A percentile compares a stretch with the other conserved stretches of the same genome.
Conservation (phyloP, 2,329 filamentous ascomycete genomes). For the Ceratocystis colombiana region DNA sequence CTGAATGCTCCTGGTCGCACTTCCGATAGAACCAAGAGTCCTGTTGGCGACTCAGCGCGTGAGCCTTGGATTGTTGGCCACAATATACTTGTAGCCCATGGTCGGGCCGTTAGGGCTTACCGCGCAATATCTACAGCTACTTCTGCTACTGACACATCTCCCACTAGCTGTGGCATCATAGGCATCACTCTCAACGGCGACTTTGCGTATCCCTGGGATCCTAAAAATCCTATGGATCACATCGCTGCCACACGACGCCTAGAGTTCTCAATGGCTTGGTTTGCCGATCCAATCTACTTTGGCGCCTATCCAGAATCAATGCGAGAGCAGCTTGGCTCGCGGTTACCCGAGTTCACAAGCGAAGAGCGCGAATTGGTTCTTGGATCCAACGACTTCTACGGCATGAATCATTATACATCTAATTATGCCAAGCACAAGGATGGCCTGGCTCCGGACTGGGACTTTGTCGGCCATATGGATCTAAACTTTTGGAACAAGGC, state of each 20-base stretch:
- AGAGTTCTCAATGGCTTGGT: conserved; percentile 82
- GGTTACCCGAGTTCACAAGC: conserved; percentile 62
- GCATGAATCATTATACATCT: conserved; percentile 88
- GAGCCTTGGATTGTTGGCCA: conserved; percentile 80
- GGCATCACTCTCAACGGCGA: conserved; percentile 84
- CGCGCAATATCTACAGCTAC: conserved; percentile 56
- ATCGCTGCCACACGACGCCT: conserved; percentile 71
- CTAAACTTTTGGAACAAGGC: conserved; percentile 59
- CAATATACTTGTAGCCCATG: conserved; percentile 70
- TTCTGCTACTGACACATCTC: conserved; percentile 38
- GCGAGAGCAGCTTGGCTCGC: conserved; percentile 67
- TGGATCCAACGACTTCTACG: conserved; percentile 88
- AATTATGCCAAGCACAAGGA: conserved; percentile 72
- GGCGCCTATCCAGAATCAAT: conserved; percentile 78
- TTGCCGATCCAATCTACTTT: conserved; percentile 77
- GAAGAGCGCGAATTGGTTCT: conserved; percentile 65
- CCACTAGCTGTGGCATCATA: conserved; percentile 61
- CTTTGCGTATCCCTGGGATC: conserved; percentile 73
- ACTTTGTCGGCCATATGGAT: conserved; percentile 68
- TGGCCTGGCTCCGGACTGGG: conserved; percentile 49
- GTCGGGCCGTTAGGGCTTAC: conserved; percentile 69
- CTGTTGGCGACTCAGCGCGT: conserved; percentile 60
- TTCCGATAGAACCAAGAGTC: conserved; percentile 60
- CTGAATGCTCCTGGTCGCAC: conserved; percentile 74
- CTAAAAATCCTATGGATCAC: conserved; percentile 61